Evolutionary conservation across 306 rosid species (phyloP), one percentile per base, ranked within the genome.

Genomic region (Bauhinia variegata): DNA sequence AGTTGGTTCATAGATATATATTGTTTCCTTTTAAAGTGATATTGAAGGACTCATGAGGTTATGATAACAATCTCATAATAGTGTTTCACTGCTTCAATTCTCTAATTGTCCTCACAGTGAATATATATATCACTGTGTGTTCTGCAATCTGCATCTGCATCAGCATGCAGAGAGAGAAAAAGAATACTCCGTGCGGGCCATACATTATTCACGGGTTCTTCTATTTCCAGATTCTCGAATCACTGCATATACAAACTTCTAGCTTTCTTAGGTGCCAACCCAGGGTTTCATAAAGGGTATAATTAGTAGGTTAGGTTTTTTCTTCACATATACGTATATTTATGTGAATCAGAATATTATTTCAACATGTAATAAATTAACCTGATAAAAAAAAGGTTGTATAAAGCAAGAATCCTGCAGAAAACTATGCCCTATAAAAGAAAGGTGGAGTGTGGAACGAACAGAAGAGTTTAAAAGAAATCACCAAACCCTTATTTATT

Each of bases 191-290:
- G 73, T 70, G 93, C 80, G 93, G 93, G 93, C 89, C 96, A 85
- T 67, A 37, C 84, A 79, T 73, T 51, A 47, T 70, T 89, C 93
- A 89, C 93, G 96, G 96, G 96, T 81, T 85, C 80, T 83, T 72
- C 89, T 85, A 75, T 75, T 83, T 13, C 84, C 63, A 83, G 89
- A 89, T 87, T 85, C 93, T 79, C 66, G 54, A 75, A 72, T 72
- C 74, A 70, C 70, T 66, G 11, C 68, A 16, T 30, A 32, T 59
- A 32, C 72, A 75, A 65, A 7, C 34, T 34, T 56, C 60, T 54
- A 18, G 6, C 68, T 39, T n/a, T n/a, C n/a, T n/a, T n/a, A n/a
- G n/a, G n/a, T 44, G 49, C 62, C 52, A 19, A 37, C 55, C 48
- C 36, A 23, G 42, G 34, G 38, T 41, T 41, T 41, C 47, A 41